Evolutionary conservation across 2,329 filamentous ascomycete species (phyloP).

Genomic region (Calonectria pseudoreteaudii): DNA sequence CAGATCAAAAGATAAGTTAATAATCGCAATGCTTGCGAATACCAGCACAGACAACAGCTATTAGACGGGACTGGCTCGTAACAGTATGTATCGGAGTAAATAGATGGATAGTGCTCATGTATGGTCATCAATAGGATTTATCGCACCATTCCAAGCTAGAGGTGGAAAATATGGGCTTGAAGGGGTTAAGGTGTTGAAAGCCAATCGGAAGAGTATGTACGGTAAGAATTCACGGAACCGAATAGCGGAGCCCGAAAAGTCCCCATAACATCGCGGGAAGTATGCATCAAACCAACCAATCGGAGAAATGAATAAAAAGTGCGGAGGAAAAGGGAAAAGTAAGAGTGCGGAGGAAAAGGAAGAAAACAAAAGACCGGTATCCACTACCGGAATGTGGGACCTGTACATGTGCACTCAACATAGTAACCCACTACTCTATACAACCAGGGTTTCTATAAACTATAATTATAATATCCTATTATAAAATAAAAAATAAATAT

Average conservation of each 20-base stretch:
- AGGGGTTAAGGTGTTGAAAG: not conserved
- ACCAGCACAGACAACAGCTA: no score
- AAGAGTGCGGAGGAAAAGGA: no score
- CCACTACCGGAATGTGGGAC: no score
- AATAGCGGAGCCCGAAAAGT: not conserved
- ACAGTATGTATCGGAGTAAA: not conserved
- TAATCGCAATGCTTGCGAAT: no score
- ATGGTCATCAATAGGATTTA: not conserved
- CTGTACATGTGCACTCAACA: not conserved
- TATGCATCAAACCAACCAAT: not conserved
- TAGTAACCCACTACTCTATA: no score
- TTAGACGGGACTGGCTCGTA: no score
- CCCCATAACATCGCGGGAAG: not conserved
- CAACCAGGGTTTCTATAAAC: no score
- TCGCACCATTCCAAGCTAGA: not conserved
- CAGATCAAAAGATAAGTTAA: no score
- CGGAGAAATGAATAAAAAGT: not conserved
- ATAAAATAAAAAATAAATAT: no score
- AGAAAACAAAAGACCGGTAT: not conserved
- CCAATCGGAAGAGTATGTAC: not conserved
- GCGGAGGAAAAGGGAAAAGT: no score
- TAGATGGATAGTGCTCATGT: not conserved
- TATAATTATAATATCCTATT: no score
- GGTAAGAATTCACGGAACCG: not conserved
- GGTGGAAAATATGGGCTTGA: not conserved